Conservation (phyloP, 345 rosid species). For the Sonneratia caseolaris region DNA sequence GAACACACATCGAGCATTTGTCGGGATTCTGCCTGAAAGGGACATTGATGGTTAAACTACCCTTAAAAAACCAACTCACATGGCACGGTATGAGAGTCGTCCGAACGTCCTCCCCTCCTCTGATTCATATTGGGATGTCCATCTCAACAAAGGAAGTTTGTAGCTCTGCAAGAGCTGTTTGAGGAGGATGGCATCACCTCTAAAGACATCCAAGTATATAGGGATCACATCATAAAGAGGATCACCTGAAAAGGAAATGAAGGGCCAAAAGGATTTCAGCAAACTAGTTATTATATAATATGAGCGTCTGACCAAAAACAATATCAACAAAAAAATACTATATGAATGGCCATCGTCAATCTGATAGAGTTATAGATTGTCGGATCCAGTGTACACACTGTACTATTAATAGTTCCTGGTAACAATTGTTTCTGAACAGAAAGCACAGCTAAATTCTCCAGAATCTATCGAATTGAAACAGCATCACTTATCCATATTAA, state of each 20-base stretch:
- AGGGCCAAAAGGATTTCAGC: constrained; percentile 3
- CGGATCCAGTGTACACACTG: not conserved
- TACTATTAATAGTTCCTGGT: not conserved
- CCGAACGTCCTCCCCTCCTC: constrained; percentile 24
- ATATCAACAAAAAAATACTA: not conserved
- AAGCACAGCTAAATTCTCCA: not conserved
- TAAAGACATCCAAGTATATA: constrained; percentile 62
- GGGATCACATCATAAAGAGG: constrained; percentile 76
- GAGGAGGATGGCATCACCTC: constrained; percentile 60
- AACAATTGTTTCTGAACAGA: not conserved
- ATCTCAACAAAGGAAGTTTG: constrained; percentile 52
- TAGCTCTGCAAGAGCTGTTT: constrained; percentile 59
- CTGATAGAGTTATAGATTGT: too few relatives aligned
- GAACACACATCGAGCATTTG: not conserved
- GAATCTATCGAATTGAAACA: too few relatives aligned
- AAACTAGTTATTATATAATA: not conserved
- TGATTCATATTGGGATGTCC: constrained; percentile 17
- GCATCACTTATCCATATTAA: too few relatives aligned
- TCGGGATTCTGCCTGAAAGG: not conserved
- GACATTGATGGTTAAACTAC: not conserved
- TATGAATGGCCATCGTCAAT: not conserved
- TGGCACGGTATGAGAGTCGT: constrained; percentile 71
- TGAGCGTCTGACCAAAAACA: not conserved
- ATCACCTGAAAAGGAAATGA: constrained; percentile 50
- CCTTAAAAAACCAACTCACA: constrained; percentile 37